Evolutionary conservation across 1,284 basidiomycete species (phyloP), one percentile per base, ranked within the genome.

Genomic region (Ceratobasidium theobromae): DNA sequence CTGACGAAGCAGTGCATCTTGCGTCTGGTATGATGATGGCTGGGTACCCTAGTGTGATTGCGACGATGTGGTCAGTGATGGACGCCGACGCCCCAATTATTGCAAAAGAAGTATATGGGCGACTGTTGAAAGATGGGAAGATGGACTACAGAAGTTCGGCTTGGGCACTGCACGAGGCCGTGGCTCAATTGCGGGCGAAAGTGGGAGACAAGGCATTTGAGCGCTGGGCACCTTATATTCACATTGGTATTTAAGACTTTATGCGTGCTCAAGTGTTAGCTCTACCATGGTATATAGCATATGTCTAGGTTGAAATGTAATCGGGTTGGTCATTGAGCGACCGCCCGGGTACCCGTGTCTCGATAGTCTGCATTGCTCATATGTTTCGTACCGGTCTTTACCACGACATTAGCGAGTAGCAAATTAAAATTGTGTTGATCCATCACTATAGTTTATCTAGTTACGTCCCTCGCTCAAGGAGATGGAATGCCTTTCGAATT

Each of bases 1-100:
- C 66, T 14, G 68, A 69, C 35, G 53, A 69, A 32, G 43, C 48
- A 6, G 62, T 69, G 18, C 53, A 69, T 38, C 45, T 69, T 41
- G 53, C 66, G 1, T 18, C 46, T 9, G 33, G 66, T 1, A 58
- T 69, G 66, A 35, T 69, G 14, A 67, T 67, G 35, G 38, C 65
- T 4, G 68, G 68, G 18, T 69, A 45, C 43, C 43, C 43, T 11
- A 21, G 43, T 45, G 43, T 45, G 43, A 45, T 45, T 45, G 43
- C 9, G 8, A 45, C 43, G 18, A 45, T 45, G 43, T 45, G 43
- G 43, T 11, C 9, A 6, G 18, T 45, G 8, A 21, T 11, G 6
- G 43, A 45, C 18, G 43, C 9, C 9, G 43, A 45, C 18, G 43
- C 9, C 6, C 43, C 43, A 21, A 8, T 9, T 6, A n/a, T 45